These are phyloP conservation scores for Vinca minor DNA, from an alignment of 257 asterid genomes.

Conservation along the genomic window DNA sequence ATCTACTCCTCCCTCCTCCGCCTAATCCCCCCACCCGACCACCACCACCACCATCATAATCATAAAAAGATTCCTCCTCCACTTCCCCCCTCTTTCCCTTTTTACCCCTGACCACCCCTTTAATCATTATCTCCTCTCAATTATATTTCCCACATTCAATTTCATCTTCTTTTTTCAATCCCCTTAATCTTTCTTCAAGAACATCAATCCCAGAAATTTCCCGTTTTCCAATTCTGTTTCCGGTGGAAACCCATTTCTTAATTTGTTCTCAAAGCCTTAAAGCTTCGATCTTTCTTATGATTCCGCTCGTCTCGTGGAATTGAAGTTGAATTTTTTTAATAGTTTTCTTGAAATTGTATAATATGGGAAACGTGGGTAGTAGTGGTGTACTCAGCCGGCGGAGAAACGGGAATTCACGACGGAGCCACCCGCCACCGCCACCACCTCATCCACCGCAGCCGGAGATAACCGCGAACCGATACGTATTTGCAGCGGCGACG, in stretches of 20 bases:
- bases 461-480: conserved; percentile 66
- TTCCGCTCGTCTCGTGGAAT: neutral
- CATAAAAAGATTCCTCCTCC: conserved; percentile 40
- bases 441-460: conserved; percentile 70
- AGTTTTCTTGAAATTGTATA: neutral
- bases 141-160: neutral
- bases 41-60: conserved; percentile 17
- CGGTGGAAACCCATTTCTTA: neutral
- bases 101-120: neutral
- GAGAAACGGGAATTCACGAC: conserved; percentile 46
- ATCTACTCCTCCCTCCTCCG: conserved; percentile 1
- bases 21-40: conserved; percentile 6
- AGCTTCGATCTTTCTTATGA: neutral
- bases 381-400: conserved; percentile 61
- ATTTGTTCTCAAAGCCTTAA: too few species aligned
- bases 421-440: conserved; percentile 80
- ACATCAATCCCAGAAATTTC: neutral
- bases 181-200: neutral
- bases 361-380: conserved; percentile 86
- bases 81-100: conserved; percentile 6
- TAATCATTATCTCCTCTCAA: neutral
- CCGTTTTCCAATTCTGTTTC: neutral
- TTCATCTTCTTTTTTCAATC: neutral
- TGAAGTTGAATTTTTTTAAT: too few species aligned
- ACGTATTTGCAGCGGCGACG: conserved; percentile 96